A percentile compares a stretch with the other conserved stretches of the same genome.
phyloP scores from a whole-genome alignment of 2,329 filamentous ascomycete genomes.

The Aspergillus sp. region DNA sequence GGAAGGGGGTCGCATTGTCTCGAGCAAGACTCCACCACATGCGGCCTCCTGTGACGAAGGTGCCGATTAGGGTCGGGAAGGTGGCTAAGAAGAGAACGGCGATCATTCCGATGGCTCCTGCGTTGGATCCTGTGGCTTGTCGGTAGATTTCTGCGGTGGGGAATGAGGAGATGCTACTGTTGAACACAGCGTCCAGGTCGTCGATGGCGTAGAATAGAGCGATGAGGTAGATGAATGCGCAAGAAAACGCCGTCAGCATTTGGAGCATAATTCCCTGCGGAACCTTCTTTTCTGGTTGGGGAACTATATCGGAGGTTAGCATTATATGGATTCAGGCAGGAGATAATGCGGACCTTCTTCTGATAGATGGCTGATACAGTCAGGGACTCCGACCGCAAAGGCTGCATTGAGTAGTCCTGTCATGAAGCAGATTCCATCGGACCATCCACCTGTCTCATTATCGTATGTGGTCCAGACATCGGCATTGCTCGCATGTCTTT shows the following conservation, averaged over 20 bases:
- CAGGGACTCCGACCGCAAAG: constrained; percentile 61
- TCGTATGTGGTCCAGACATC: constrained; percentile 25
- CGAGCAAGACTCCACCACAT: constrained; percentile 59
- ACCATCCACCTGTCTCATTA: constrained; percentile 26
- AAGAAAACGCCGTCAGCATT: constrained; percentile 38
- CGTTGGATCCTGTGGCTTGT: constrained; percentile 51
- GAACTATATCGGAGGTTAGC: constrained; percentile 10
- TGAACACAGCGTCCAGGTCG: constrained; percentile 49
- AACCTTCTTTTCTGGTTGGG: constrained; percentile 28
- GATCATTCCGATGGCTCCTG: constrained; percentile 50
- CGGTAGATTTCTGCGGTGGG: constrained; percentile 64
- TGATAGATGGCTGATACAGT: constrained; percentile 58
- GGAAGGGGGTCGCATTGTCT: constrained; percentile 54
- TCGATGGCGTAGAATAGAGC: constrained; percentile 31
- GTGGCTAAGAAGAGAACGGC: constrained; percentile 52
- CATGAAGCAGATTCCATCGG: constrained; percentile 43
- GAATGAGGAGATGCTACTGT: constrained; percentile 42
- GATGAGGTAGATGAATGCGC: constrained; percentile 46
- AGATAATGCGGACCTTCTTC: constrained; percentile 43
- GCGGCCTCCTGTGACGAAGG: constrained; percentile 52
- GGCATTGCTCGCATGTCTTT: constrained; percentile 17
- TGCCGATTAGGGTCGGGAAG: constrained; percentile 49
- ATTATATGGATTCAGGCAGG: not conserved
- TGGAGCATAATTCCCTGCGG: constrained; percentile 44
- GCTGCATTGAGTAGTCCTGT: constrained; percentile 61